A percentile compares a stretch with the other conserved stretches of the same genome.
phyloP scores from a whole-genome alignment of 495 filamentous ascomycete species.

The Durotheca rogersii region DNA sequence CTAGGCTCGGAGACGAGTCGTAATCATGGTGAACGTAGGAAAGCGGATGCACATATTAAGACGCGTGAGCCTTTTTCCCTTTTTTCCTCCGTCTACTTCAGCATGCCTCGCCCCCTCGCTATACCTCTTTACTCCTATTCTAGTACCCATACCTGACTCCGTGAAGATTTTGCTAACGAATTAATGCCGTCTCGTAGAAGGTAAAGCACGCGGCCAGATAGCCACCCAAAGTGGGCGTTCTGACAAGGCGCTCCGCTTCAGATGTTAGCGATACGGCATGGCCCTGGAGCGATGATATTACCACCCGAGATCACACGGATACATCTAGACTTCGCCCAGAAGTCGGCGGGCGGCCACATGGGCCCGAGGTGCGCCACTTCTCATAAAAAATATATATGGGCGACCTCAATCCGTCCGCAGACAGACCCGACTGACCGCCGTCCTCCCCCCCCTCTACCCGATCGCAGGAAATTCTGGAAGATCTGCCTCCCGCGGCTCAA shows the following conservation, averaged over 20 bases:
- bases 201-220: slow-evolving; percentile 12
- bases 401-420: too few species aligned
- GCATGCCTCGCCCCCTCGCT: slow-evolving; percentile 5
- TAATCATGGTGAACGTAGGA: slow-evolving; percentile 75
- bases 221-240: slow-evolving; percentile 11
- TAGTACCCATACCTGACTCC: neutral
- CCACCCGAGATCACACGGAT: slow-evolving; percentile 78
- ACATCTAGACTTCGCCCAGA: slow-evolving; percentile 75
- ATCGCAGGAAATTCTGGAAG: slow-evolving; percentile 79
- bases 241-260: slow-evolving; percentile 41
- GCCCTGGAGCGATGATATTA: slow-evolving; percentile 79
- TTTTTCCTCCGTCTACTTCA: slow-evolving; percentile 6
- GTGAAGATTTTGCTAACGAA: slow-evolving; percentile 15
- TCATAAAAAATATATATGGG: neutral
- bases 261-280: slow-evolving; percentile 70
- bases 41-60: slow-evolving; percentile 77
- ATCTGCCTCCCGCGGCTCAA: slow-evolving; percentile 80
- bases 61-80: slow-evolving; percentile 57
- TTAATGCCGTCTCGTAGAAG: slow-evolving; percentile 42
- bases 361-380: slow-evolving; percentile 66
- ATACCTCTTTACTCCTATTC: neutral
- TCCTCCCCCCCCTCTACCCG: slow-evolving; percentile 4
- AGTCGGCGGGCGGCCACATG: slow-evolving; percentile 67
- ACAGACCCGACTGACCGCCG: neutral
- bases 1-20: slow-evolving; percentile 28